These are phyloP conservation scores for Aegilops sharonensis DNA, from an alignment of 176 grass and related monocot species.

Conservation along the genomic window DNA sequence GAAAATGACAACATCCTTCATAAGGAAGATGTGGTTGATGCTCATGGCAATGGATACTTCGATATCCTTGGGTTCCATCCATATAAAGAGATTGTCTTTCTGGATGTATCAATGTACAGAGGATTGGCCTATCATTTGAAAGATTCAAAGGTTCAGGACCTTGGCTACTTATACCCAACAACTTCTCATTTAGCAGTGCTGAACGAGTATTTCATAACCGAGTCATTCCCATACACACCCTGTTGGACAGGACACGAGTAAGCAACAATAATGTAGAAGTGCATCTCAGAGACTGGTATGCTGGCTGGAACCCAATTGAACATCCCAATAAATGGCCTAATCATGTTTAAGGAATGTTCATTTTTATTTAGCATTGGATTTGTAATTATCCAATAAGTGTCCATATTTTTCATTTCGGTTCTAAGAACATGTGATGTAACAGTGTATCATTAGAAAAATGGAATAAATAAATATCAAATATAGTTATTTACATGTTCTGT, in stretches of 20 bases:
- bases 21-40: neutral
- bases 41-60: neutral
- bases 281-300: neutral
- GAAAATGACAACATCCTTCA: neutral
- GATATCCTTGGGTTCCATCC: conserved; percentile 1
- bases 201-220: neutral
- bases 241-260: neutral
- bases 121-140: neutral
- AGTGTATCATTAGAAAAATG: too few species aligned
- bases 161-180: neutral
- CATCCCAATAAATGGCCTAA: neutral
- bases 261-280: neutral
- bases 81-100: neutral
- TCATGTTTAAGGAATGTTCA: neutral
- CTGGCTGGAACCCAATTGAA: neutral
- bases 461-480: too few species aligned
- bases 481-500: too few species aligned
- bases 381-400: too few species aligned
- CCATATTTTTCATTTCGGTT: too few species aligned
- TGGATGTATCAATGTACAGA: neutral
- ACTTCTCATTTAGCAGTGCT: neutral
- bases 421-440: too few species aligned
- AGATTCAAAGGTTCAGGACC: neutral
- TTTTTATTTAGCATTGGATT: too few species aligned
- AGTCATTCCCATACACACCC: conserved; percentile 3